phyloP scores from a whole-genome alignment of 2,329 filamentous ascomycete species.

The Ceratocystis eucalypticola region DNA sequence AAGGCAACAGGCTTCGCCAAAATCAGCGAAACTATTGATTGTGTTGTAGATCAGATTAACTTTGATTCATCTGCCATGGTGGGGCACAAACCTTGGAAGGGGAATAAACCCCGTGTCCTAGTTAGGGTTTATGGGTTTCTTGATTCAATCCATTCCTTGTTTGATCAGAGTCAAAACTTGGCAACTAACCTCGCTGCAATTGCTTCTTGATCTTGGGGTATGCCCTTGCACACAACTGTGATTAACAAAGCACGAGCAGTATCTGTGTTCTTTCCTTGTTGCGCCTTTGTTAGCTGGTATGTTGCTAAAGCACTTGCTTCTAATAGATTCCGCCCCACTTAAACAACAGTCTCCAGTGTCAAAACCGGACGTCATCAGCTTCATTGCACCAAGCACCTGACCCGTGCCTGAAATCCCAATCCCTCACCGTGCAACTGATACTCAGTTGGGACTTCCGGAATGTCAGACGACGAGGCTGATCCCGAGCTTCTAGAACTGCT shows the following conservation, averaged over 20 bases:
- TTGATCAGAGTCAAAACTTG: background rate
- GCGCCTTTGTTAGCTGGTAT: background rate
- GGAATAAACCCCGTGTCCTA: background rate
- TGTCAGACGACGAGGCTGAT: constrained; percentile 89
- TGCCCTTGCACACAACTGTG: no score
- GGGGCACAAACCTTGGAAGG: constrained; percentile 4
- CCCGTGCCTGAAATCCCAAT: background rate
- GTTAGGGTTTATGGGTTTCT: background rate
- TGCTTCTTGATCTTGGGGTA: no score
- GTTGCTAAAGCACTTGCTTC: background rate
- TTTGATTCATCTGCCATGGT: constrained; percentile 9
- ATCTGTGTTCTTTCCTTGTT: background rate
- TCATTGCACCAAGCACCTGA: background rate
- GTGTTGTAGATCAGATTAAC: background rate
- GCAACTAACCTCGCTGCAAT: no score
- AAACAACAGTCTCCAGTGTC: background rate
- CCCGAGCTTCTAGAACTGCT: constrained; percentile 76
- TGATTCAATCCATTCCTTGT: background rate
- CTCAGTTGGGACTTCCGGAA: constrained; percentile 28
- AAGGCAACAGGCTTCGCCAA: background rate
- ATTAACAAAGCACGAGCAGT: background rate
- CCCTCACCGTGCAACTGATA: background rate
- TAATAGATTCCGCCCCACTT: background rate
- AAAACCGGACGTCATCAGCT: background rate
- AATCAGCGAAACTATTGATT: background rate